phyloP scores from a whole-genome alignment of 495 filamentous ascomycete species.

The Neurospora sp. region DNA sequence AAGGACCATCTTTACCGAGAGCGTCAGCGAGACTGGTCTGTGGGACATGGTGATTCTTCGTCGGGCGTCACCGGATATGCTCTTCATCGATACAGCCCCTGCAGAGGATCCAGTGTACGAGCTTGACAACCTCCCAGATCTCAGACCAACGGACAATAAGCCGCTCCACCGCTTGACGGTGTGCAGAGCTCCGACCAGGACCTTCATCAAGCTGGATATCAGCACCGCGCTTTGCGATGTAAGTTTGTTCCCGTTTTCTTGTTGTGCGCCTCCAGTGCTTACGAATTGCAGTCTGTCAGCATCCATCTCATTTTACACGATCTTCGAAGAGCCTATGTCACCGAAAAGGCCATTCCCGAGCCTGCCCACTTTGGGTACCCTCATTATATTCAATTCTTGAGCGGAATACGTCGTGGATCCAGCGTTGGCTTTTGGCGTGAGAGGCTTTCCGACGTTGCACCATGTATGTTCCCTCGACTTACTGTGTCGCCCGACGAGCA shows the following conservation, averaged over 20 bases:
- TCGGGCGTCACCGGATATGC: slow-evolving; percentile 33
- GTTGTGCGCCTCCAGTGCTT: neutral
- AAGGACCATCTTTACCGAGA: slow-evolving; percentile 35
- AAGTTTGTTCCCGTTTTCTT: neutral
- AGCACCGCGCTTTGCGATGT: slow-evolving; percentile 37
- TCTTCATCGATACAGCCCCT: slow-evolving; percentile 35
- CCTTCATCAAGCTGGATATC: slow-evolving; percentile 35
- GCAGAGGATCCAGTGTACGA: slow-evolving; percentile 31
- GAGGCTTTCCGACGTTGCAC: slow-evolving; percentile 22
- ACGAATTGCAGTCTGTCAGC: slow-evolving; percentile 23
- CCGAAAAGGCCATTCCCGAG: slow-evolving; percentile 19
- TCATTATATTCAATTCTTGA: slow-evolving; percentile 30
- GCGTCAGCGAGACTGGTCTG: slow-evolving; percentile 28
- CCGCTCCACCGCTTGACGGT: slow-evolving; percentile 37
- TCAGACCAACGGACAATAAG: slow-evolving; percentile 24
- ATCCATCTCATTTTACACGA: slow-evolving; percentile 33
- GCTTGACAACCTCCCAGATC: slow-evolving; percentile 29
- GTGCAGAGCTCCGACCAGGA: slow-evolving; percentile 31
- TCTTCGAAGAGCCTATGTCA: slow-evolving; percentile 31
- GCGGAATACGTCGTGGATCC: slow-evolving; percentile 16
- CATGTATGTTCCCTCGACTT: slow-evolving; percentile 32
- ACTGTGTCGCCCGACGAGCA: slow-evolving; percentile 9
- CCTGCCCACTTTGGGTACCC: slow-evolving; percentile 25
- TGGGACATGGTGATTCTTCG: slow-evolving; percentile 34
- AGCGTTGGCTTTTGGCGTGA: slow-evolving; percentile 35